Base-by-base conservation (phyloP, 768 basidiomycete species). In the Leccinum arenicola region DNA sequence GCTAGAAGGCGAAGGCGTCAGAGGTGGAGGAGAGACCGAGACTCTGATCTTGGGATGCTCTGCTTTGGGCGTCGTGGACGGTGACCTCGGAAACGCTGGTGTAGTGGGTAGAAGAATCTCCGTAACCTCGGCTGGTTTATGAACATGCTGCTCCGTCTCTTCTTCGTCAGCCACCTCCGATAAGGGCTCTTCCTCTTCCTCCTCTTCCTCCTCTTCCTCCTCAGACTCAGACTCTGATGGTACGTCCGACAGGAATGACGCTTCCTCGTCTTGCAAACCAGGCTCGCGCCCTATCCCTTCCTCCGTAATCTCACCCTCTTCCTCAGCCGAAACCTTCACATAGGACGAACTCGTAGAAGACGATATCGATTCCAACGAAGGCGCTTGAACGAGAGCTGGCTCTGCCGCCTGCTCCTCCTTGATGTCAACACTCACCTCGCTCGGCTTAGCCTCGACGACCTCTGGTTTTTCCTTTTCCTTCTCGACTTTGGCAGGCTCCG, bases 11-110 rank as follows among this genome's bases (percentile, higher is more conserved):
- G 68, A 63, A 12, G 73, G 53, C 8, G 65, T 66, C 25, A 71
- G 66, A 19, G 75, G 68, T 29, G 75, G 64, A 1, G 74, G 65
- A 5, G 77, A 77, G 27, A 50, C 40, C n/a, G 63, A 63, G 17
- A 79, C 66, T 14, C 73, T 64, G 27, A 82, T 77, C 15, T 68
- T 70, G 1, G 80, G 80, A 25, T 74, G 66, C 52, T 85, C 84
- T 4, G 80, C 80, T 63, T 81, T 82, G 9, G 86, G 87, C 8
- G 86, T 85, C 14, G 78, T 75, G 15, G 86, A 86, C 3, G 82
- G 76, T 45, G 86, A 85, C 47, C 83, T 77, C 33, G 78, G 77
- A 15, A 61, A 56, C 11, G 77, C 64, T 2, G 82, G 79, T 2
- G 78, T 69, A 8, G 45, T 6, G 17, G 75, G 60, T 15, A 66